A percentile compares a stretch with the other conserved stretches of the same genome.
phyloP scores from a whole-genome alignment of 2,329 filamentous ascomycete species.

The Emmonsiellopsis sp. region DNA sequence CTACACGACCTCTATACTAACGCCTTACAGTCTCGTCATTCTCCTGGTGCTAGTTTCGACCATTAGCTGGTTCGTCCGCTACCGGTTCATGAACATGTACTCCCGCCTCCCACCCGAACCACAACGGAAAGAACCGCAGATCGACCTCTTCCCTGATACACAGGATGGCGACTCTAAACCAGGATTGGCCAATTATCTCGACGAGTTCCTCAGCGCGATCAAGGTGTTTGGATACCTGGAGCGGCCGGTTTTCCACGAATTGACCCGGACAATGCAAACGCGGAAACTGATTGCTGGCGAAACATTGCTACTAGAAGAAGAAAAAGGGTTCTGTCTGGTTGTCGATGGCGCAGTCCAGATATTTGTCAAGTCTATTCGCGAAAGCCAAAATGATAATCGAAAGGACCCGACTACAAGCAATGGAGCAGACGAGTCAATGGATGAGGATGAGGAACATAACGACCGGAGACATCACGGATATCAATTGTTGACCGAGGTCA shows the following conservation, averaged over 20 bases:
- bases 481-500: conserved; percentile 91
- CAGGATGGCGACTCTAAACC: conserved; percentile 85
- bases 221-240: conserved; percentile 98
- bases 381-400: conserved; percentile 17
- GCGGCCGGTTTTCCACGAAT: conserved; percentile 91
- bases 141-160: conserved; percentile 89
- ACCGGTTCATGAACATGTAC: conserved; percentile 96
- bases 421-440: conserved; percentile 33
- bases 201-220: conserved; percentile 96
- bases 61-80: conserved; percentile 86
- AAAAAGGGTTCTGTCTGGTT: conserved; percentile 95
- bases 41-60: conserved; percentile 69
- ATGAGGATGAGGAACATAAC: conserved; percentile 48
- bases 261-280: conserved; percentile 97
- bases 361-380: conserved; percentile 81
- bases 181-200: conserved; percentile 88
- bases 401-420: conserved; percentile 34
- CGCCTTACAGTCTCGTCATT: conserved; percentile 58
- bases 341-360: conserved; percentile 96
- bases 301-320: conserved; percentile 88
- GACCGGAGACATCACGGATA: conserved; percentile 68
- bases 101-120: conserved; percentile 86
- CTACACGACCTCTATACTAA: background rate
- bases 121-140: conserved; percentile 87
- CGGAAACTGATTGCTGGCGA: conserved; percentile 92